phyloP scores from a whole-genome alignment of 495 filamentous ascomycete species.

The Staphylotrichum longicolle region DNA sequence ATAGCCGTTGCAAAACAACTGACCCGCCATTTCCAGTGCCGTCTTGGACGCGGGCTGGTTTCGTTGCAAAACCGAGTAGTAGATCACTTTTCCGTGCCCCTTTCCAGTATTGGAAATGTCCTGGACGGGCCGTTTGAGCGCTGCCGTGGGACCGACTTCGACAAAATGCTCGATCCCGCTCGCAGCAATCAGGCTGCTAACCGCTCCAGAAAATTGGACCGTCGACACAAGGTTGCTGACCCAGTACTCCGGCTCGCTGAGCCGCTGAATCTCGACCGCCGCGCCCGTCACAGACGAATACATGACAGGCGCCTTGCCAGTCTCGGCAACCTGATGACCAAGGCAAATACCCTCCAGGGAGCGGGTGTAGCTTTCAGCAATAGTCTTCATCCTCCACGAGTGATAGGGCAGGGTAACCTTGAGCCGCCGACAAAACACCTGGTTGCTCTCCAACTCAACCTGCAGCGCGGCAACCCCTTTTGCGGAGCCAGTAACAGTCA shows the following conservation, averaged over 20 bases:
- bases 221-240: background rate
- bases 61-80: background rate
- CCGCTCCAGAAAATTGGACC: background rate
- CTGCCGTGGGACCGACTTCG: background rate
- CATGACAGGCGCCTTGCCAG: background rate
- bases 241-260: background rate
- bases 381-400: slow-evolving; percentile 42
- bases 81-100: background rate
- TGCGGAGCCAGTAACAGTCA: slow-evolving; percentile 47
- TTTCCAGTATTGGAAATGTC: background rate
- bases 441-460: slow-evolving; percentile 27
- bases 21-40: background rate
- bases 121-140: background rate
- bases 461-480: slow-evolving; percentile 38
- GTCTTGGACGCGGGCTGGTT: background rate
- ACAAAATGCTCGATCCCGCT: background rate
- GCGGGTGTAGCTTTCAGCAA: slow-evolving; percentile 39
- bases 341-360: slow-evolving; percentile 29
- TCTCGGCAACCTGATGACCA: background rate
- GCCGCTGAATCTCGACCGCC: background rate
- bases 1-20: background rate
- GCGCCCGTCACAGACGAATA: background rate
- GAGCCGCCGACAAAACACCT: slow-evolving; percentile 40
- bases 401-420: slow-evolving; percentile 45
- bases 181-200: background rate